Percentiles rank a stretch among this genome's conserved stretches.
Evolutionary conservation across 257 asterid genomes (phyloP).

Genomic region (Penstemon newberryi): DNA sequence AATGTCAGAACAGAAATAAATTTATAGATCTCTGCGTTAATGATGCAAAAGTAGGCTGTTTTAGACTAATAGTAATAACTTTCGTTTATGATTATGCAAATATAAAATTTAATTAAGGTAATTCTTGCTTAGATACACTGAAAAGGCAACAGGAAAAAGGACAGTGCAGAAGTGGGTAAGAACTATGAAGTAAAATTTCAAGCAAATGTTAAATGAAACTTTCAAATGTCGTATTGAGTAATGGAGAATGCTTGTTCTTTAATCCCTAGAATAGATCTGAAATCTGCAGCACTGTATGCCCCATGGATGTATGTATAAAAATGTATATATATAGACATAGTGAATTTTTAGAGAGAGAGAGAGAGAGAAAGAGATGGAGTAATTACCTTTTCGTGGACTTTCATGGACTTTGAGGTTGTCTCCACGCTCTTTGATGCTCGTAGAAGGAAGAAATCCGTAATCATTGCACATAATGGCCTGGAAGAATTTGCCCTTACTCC

Average conservation of each 20-base stretch:
- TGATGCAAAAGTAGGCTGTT: conserved; percentile 19
- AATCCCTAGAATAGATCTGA: conserved; percentile 46
- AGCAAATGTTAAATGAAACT: conserved; percentile 47
- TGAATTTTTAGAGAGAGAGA: conserved; percentile 22
- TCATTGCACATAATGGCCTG: too few relatives aligned
- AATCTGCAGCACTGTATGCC: conserved; percentile 11
- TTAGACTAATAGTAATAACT: conserved; percentile 9
- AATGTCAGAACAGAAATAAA: conserved; percentile 11
- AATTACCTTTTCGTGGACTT: conserved; percentile 14
- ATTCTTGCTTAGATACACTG: conserved; percentile 34
- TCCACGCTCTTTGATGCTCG: conserved; percentile 36
- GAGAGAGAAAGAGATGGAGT: too few relatives aligned
- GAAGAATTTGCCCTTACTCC: too few relatives aligned
- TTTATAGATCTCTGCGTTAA: conserved; percentile 15
- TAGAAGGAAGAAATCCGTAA: conserved; percentile 8
- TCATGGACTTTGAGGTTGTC: conserved; percentile 27
- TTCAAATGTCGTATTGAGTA: conserved; percentile 32
- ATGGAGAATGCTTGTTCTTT: conserved; percentile 21
- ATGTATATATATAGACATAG: neutral
- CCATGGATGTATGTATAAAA: neutral
- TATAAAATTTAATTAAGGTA: conserved; percentile 5
- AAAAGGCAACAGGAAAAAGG: conserved; percentile 23
- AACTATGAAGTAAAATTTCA: conserved; percentile 34
- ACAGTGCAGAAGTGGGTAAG: conserved; percentile 39
- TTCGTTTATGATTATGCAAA: conserved; percentile 25